Conservation (phyloP, 768 basidiomycete species). For the Phylloporus sp. region DNA sequence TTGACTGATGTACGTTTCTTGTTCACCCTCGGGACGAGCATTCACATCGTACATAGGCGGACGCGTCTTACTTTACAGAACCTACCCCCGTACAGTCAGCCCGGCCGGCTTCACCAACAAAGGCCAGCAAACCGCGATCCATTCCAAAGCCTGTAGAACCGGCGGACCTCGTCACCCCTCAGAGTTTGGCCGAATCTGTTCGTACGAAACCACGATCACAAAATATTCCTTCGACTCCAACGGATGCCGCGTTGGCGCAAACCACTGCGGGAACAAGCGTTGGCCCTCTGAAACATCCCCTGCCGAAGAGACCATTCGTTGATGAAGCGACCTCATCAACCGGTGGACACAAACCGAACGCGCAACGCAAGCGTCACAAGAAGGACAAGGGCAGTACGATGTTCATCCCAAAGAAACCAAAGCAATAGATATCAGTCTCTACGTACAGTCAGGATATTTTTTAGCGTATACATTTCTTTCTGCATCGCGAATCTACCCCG, state of each 20-base stretch:
- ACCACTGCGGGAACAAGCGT: constrained; percentile 4
- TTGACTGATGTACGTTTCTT: constrained; percentile 52
- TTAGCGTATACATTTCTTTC: neutral
- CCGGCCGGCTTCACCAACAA: constrained; percentile 20
- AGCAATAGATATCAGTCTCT: constrained; percentile 16
- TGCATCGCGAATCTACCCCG: neutral
- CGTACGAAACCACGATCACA: constrained; percentile 24
- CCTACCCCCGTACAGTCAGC: constrained; percentile 14
- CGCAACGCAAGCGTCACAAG: constrained; percentile 28
- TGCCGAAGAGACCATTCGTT: constrained; percentile 20
- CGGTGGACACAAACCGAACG: constrained; percentile 24
- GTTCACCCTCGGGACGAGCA: neutral
- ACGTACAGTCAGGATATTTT: neutral
- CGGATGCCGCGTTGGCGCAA: neutral
- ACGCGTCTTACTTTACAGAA: constrained; percentile 37
- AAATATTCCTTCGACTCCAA: neutral
- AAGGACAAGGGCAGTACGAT: constrained; percentile 37
- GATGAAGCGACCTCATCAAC: constrained; percentile 15
- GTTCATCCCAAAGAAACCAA: constrained; percentile 61
- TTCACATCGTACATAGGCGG: constrained; percentile 21
- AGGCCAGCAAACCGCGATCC: constrained; percentile 20
- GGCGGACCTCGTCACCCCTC: constrained; percentile 37
- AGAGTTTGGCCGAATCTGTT: constrained; percentile 29
- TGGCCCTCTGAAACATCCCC: constrained; percentile 1
- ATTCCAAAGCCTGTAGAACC: constrained; percentile 22